Evolutionary conservation across 345 rosid genomes (phyloP), one percentile per base, ranked within the genome.

Genomic region (Eucalyptus regnans): DNA sequence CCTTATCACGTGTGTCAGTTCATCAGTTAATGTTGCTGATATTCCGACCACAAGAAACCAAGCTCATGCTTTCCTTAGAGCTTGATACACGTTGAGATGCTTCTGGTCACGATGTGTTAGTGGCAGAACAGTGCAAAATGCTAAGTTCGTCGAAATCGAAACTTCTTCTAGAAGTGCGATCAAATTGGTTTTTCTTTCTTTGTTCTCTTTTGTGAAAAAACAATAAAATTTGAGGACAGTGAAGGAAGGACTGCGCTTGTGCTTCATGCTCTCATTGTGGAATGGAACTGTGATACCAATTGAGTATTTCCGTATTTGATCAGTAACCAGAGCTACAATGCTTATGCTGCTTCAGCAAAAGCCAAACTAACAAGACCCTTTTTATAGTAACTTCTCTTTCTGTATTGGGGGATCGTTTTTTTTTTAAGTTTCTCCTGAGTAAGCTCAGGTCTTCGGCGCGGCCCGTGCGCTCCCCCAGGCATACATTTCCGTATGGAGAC

Each of bases 381-480:
- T 76, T 41, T 76, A 20, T 76, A 76, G 29, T 76, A 76, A 37
- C 84, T 20, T 41, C 29, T 86, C 87, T 23, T 86, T 50, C 48
- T 0, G 84, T 11, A 20, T 76, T 41, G 15, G 7, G 12, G 15
- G 84, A 37, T 76, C 12, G 15, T 76, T 76, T n/a, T 51, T 8
- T 41, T 43, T 43, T 46, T 51, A 1, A 86, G 43, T 51, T 51
- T 51, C 62, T 31, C 46, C 29, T 16, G 44, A 51, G 29, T 9
- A 86, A 22, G 29, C 62, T 86, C 88, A 93, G 89, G 95, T 91
- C 90, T 94, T 95, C 20, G 95, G 92, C 92, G 89, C 89, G 52
- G 92, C 90, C 90, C 94, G 92, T 20, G 92, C 91, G 6, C 94
- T 89, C 25, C 94, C 93, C 97, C 96, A 96, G 13, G 96, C 88